Evolutionary conservation across 2,329 filamentous ascomycete species (phyloP).

Genomic region (Penicillium sp.): DNA sequence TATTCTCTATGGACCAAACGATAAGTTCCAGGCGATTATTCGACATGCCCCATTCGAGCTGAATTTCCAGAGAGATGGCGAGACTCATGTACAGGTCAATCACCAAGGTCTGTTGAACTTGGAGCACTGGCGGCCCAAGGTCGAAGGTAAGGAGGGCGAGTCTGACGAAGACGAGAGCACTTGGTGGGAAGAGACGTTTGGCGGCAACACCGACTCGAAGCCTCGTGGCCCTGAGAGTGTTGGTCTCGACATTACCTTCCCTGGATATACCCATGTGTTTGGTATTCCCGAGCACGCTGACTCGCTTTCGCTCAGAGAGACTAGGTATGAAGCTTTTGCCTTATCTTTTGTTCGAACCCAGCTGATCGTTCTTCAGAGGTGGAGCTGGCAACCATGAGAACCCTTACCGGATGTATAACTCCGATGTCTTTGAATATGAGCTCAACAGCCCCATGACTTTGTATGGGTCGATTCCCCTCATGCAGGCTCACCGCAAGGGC

Average conservation of each 20-base stretch:
- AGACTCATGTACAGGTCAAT: slow-evolving; percentile 83
- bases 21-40: slow-evolving; percentile 78
- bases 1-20: slow-evolving; percentile 73
- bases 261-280: slow-evolving; percentile 87
- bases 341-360: neutral
- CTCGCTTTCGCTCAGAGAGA: slow-evolving; percentile 82
- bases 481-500: slow-evolving; percentile 93
- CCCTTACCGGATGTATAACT: slow-evolving; percentile 92
- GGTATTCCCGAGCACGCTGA: slow-evolving; percentile 93
- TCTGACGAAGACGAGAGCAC: slow-evolving; percentile 66
- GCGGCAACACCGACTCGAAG: slow-evolving; percentile 91
- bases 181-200: slow-evolving; percentile 97
- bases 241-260: slow-evolving; percentile 85
- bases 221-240: slow-evolving; percentile 93
- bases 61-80: slow-evolving; percentile 80
- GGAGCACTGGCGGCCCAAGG: slow-evolving; percentile 91
- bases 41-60: slow-evolving; percentile 78
- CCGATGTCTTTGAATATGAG: slow-evolving; percentile 97
- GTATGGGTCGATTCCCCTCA: slow-evolving; percentile 94
- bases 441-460: slow-evolving; percentile 97
- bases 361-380: slow-evolving; percentile 51
- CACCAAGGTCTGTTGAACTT: slow-evolving; percentile 85
- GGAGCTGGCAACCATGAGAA: slow-evolving; percentile 81
- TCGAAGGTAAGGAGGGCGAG: slow-evolving; percentile 61
- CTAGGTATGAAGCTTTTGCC: slow-evolving; percentile 52